phyloP scores from a whole-genome alignment of 2,329 filamentous ascomycete species.

The Cladosporium sphaerospermum region DNA sequence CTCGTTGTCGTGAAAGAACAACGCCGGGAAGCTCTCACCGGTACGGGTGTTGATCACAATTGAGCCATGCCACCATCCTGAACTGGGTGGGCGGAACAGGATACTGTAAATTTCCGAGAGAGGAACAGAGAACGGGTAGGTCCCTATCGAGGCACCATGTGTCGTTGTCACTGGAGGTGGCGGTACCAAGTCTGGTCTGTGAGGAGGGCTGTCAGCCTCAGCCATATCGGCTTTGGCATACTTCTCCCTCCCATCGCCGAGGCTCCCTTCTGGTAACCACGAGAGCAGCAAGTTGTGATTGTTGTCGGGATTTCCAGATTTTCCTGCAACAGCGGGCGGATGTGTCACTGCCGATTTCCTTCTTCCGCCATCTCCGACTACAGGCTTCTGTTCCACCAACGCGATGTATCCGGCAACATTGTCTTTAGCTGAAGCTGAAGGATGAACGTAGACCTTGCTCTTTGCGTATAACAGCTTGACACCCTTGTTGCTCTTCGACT shows the following conservation, averaged over 20 bases:
- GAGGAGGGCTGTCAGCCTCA: constrained; percentile 72
- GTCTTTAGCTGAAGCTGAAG: constrained; percentile 85
- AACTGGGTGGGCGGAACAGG: constrained; percentile 79
- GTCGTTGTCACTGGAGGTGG: constrained; percentile 80
- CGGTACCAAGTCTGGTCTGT: constrained; percentile 83
- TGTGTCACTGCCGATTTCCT: constrained; percentile 6
- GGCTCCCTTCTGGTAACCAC: constrained; percentile 84
- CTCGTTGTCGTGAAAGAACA: constrained; percentile 97
- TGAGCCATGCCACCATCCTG: constrained; percentile 98
- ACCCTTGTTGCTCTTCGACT: constrained; percentile 67
- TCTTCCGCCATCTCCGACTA: constrained; percentile 19
- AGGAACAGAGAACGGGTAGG: constrained; percentile 87
- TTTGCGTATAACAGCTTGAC: constrained; percentile 95
- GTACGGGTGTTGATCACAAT: constrained; percentile 85
- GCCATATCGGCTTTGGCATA: constrained; percentile 94
- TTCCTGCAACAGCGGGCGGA: constrained; percentile 26
- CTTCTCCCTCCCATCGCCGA: constrained; percentile 72
- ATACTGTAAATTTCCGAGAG: constrained; percentile 86
- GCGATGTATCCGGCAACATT: constrained; percentile 94
- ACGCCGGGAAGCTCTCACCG: constrained; percentile 86
- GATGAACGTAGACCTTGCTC: constrained; percentile 98
- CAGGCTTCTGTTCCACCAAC: constrained; percentile 78
- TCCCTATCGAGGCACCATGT: constrained; percentile 63
- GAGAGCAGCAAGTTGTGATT: constrained; percentile 75
- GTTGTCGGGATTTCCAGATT: constrained; percentile 31